Evolutionary conservation across 352 stramenopile genomes (phyloP).

Genomic region (Globisporangium orthogonon): DNA sequence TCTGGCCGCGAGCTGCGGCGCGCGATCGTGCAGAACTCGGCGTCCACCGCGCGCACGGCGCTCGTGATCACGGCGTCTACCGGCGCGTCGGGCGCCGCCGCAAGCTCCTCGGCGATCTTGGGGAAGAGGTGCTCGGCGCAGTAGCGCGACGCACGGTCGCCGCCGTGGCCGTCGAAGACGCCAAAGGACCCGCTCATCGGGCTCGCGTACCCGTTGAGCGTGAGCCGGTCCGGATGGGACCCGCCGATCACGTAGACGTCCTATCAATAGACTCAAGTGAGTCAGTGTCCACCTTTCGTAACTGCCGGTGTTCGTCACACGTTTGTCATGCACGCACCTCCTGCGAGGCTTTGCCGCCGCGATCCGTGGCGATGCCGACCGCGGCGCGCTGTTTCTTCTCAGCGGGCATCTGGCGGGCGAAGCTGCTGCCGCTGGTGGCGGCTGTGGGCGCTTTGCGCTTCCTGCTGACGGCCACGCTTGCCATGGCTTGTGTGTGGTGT

Average conservation of each 20-base stretch:
- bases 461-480: constrained; percentile 7
- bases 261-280: constrained; percentile 17
- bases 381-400: constrained; percentile 36
- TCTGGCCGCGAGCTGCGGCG: constrained; percentile 29
- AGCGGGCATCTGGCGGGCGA: constrained; percentile 9
- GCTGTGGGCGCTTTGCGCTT: constrained; percentile 30
- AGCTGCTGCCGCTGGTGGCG: constrained; percentile 12
- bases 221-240: constrained; percentile 47
- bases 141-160: constrained; percentile 73
- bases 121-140: constrained; percentile 69
- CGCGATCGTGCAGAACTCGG: constrained; percentile 63
- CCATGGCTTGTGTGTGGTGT: too few relatives aligned
- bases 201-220: constrained; percentile 71
- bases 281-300: background rate
- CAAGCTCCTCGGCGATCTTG: constrained; percentile 47
- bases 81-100: constrained; percentile 20
- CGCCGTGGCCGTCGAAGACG: constrained; percentile 79
- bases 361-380: constrained; percentile 62
- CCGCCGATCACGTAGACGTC: constrained; percentile 81
- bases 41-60: constrained; percentile 55
- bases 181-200: constrained; percentile 64
- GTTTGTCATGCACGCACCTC: constrained; percentile 31
- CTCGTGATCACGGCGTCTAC: constrained; percentile 53
- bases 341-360: constrained; percentile 66
- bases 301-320: background rate